Evolutionary conservation across 345 rosid genomes (phyloP).

Genomic region (Camelina laxa): DNA sequence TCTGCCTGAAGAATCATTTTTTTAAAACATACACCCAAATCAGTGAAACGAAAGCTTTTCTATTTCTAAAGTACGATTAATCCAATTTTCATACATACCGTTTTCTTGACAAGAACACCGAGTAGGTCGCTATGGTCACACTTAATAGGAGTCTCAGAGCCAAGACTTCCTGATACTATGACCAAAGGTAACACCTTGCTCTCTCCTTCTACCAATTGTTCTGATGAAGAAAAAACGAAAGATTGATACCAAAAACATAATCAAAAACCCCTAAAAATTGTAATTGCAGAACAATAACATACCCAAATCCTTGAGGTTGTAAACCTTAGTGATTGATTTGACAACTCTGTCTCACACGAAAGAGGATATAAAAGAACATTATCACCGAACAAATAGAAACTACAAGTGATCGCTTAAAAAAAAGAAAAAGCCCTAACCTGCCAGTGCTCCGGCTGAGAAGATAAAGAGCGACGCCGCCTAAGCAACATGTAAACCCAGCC

Average conservation of each 20-base stretch:
- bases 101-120: slow-evolving; percentile 79
- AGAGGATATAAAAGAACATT: background rate
- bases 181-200: slow-evolving; percentile 67
- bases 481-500: slow-evolving; percentile 74
- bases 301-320: slow-evolving; percentile 70
- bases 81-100: slow-evolving; percentile 49
- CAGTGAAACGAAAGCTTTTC: background rate
- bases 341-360: slow-evolving; percentile 59
- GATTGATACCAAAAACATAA: background rate
- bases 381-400: background rate
- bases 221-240: slow-evolving; percentile 56
- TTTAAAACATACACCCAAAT: background rate
- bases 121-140: slow-evolving; percentile 59
- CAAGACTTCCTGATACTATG: slow-evolving; percentile 79
- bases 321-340: slow-evolving; percentile 60
- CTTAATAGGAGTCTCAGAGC: slow-evolving; percentile 79
- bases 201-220: slow-evolving; percentile 64
- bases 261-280: background rate
- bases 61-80: background rate
- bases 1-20: slow-evolving; percentile 58
- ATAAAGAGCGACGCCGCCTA: slow-evolving; percentile 76
- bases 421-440: slow-evolving; percentile 48
- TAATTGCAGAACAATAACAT: slow-evolving; percentile 12
- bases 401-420: background rate
- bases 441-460: slow-evolving; percentile 81